Base-by-base conservation (phyloP, 306 rosid species). In the Vigna mungo region DNA sequence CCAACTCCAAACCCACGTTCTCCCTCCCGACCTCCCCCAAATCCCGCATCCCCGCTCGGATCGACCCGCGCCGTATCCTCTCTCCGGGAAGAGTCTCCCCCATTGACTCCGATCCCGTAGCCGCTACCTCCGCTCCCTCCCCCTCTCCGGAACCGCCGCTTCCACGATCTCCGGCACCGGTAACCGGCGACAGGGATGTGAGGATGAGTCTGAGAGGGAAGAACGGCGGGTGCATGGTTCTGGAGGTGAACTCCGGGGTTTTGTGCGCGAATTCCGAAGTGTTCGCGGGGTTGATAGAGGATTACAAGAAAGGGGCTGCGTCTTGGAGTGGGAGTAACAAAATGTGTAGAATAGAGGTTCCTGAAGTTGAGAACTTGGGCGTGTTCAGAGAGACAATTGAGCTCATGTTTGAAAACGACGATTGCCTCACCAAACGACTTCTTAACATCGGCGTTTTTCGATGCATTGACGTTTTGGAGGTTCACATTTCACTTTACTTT, bases 81-180 rank as follows among this genome's bases (percentile, higher is more conserved):
- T 94, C 98, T 2, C 97, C 98, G 0, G 97, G 98, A 0, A 88
- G 98, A 63, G 98, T 93, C 25, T 93, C 97, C 39, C 98, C 98
- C 4, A 88, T 93, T 34, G 96, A 93, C 52, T 84, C 89, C 58
- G 84, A 86, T 71, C 87, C 87, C 23, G 6, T 25, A 52, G 6
- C 15, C 52, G 34, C 11, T 13, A 83, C 69, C 17, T 62, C 56
- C 58, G 55, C 21, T 17, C 76, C 71, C 3, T 46, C 39, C 9
- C 78, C 78, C 4, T 67, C 76, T 11, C 71, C 80, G 1, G 39
- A 80, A 0, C 76, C 89, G 4, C 76, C 69, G 23, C 34, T 49
- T 66, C 65, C 88, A 67, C 74, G 87, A 75, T 73, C 91, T 9
- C 81, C 90, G 12, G 83, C 84, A 2, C 85, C 91, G 56, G 27